Evolutionary conservation across 495 filamentous ascomycete genomes (phyloP), one percentile per base, ranked within the genome.

Genomic region (Parathielavia appendiculata): DNA sequence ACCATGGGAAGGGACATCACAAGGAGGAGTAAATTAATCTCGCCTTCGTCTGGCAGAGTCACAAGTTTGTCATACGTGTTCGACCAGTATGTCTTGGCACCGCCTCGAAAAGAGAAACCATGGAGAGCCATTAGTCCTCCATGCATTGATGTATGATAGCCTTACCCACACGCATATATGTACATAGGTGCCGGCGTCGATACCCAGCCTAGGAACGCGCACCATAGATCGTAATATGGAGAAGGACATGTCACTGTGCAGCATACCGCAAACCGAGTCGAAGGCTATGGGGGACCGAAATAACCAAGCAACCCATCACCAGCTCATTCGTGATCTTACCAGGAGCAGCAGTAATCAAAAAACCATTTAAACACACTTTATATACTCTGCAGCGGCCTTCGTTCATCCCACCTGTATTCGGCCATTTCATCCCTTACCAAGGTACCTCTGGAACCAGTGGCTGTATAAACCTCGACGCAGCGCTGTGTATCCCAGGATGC

Each of bases 1-100:
- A 43, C 4, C 17, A 45, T 23, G 35, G n/a, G 35, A 16, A 52
- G 26, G 50, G 51, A 39, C 38, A 67, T 13, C 52, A 38, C 16
- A 54, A 59, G 54, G 26, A 45, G 40, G 20, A 53, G 16, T 63
- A 13, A 56, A 19, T 17, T 4, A 12, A 0, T 43, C 5, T 39
- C 8, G 50, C 19, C 23, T 35, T 7, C 26, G 12, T 1, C 9
- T 47, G 23, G 46, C 30, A 30, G 10, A 48, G 20, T 34, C 10
- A n/a, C 16, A 2, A 2, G 39, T 41, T 13, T 41, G 39, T n/a
- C n/a, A n/a, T n/a, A n/a, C 40, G 2, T 10, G 40, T 16, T 43
- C 5, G 7, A 17, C n/a, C 16, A 8, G 16, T 43, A 16, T 20
- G 40, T 7, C n/a, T 8, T 19, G n/a, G 4, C n/a, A 10, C 7